Conservation (phyloP, 2,329 filamentous ascomycete species). For the Sporothrix pseudoabietina region DNA sequence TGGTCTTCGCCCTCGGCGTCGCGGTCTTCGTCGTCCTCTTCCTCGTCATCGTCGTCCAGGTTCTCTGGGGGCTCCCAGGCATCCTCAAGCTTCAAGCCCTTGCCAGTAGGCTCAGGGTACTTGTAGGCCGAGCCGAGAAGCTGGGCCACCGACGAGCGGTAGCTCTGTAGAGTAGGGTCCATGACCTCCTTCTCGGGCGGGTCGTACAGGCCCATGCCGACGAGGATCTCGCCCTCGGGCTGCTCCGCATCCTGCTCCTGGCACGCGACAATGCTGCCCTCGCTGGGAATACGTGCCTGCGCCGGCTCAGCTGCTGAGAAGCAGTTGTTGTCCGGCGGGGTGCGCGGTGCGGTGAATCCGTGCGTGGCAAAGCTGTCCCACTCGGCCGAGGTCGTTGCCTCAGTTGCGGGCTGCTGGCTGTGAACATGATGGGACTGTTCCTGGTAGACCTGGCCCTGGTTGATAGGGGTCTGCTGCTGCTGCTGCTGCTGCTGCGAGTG, state of each 20-base stretch:
- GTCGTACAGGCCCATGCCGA: slow-evolving; percentile 84
- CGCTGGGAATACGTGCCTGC: slow-evolving; percentile 48
- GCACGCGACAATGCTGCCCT: slow-evolving; percentile 55
- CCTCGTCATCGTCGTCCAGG: slow-evolving; percentile 60
- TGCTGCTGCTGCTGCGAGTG: slow-evolving; percentile 19
- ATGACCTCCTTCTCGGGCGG: slow-evolving; percentile 60
- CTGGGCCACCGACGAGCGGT: slow-evolving; percentile 57
- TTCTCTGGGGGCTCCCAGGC: slow-evolving; percentile 71
- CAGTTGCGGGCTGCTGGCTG: slow-evolving; percentile 2
- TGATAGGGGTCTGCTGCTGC: neutral
- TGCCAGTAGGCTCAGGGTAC: slow-evolving; percentile 57
- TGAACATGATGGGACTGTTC: slow-evolving; percentile 7
- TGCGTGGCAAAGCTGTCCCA: slow-evolving; percentile 31
- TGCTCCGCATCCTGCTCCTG: slow-evolving; percentile 56
- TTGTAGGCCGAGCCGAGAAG: slow-evolving; percentile 56
- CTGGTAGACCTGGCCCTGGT: slow-evolving; percentile 15
- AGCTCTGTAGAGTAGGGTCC: slow-evolving; percentile 56
- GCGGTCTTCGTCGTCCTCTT: slow-evolving; percentile 50
- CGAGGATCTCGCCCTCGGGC: slow-evolving; percentile 67
- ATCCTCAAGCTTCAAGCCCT: slow-evolving; percentile 79
- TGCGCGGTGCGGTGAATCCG: slow-evolving; percentile 53
- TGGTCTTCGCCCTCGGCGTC: slow-evolving; percentile 44
- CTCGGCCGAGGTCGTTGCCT: slow-evolving; percentile 2
- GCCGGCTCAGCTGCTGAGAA: slow-evolving; percentile 55
- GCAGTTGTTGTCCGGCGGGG: slow-evolving; percentile 52